Conservation (phyloP, 805 yeast genomes). For the Wickerhamiella galacta region DNA sequence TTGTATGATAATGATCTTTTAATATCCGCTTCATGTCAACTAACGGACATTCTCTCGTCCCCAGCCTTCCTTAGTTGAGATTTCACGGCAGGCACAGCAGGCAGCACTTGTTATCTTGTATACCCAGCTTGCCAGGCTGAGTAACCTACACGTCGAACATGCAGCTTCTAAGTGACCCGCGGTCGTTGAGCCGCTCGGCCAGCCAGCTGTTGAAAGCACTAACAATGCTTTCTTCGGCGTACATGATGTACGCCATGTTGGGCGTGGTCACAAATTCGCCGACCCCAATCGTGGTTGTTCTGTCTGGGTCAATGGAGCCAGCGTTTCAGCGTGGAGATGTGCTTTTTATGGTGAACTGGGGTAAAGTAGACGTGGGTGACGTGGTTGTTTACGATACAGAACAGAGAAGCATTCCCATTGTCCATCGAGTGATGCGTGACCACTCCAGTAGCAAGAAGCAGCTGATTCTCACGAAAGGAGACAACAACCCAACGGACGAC, state of each 20-base stretch:
- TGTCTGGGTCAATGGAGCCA: constrained; percentile 98
- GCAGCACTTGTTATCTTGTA: not conserved
- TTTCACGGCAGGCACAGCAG: not conserved
- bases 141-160: not conserved
- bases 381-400: constrained; percentile 79
- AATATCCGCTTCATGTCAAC: too few species aligned
- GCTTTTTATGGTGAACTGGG: constrained; percentile 78
- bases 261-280: constrained; percentile 63
- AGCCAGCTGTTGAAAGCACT: constrained; percentile 55
- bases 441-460: constrained; percentile 45
- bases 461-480: constrained; percentile 81
- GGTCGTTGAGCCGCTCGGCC: constrained; percentile 12
- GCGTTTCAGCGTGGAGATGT: constrained; percentile 98
- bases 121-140: not conserved
- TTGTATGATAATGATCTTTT: too few species aligned
- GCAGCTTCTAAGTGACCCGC: constrained; percentile 7
- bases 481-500: constrained; percentile 86
- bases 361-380: constrained; percentile 65
- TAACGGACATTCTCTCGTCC: too few species aligned
- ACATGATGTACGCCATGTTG: constrained; percentile 77
- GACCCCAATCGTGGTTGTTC: constrained; percentile 90
- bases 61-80: not conserved
- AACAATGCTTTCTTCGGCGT: constrained; percentile 74
- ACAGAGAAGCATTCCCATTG: constrained; percentile 80
- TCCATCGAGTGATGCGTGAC: constrained; percentile 81